Percentiles rank a stretch among this genome's conserved stretches.
These are phyloP conservation scores for Corallochytrium limacisporum DNA, from an alignment of 78 protist genomes.

Conservation along the genomic window DNA sequence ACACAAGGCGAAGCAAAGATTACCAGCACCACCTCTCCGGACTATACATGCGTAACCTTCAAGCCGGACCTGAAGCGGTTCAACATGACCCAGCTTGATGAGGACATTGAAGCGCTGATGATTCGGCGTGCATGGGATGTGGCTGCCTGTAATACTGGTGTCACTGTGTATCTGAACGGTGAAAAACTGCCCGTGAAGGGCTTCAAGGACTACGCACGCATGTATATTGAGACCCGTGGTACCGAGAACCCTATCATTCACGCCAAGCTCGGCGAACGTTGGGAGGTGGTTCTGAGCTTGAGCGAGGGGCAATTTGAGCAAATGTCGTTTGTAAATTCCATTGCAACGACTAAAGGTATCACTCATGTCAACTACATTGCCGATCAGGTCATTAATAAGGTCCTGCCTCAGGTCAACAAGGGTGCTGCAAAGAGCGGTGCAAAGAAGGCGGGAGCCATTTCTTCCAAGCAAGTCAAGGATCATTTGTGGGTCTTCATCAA, in stretches of 20 bases:
- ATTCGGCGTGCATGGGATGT: conserved; percentile 73
- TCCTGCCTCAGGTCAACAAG: background rate
- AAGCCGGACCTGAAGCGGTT: conserved; percentile 36
- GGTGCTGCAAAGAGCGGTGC: background rate
- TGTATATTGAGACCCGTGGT: background rate
- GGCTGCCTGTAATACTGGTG: conserved; percentile 48
- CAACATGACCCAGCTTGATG: conserved; percentile 50
- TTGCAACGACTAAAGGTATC: conserved; percentile 93
- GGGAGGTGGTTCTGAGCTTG: conserved; percentile 10
- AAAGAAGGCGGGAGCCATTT: background rate
- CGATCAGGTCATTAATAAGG: conserved; percentile 33
- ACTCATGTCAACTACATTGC: conserved; percentile 76
- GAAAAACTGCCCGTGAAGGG: background rate
- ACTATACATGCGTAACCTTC: conserved; percentile 57
- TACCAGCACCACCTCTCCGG: conserved; percentile 3
- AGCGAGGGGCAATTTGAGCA: conserved; percentile 48
- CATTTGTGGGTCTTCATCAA: conserved; percentile 80
- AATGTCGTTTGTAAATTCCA: conserved; percentile 89
- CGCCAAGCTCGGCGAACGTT: background rate
- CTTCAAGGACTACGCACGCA: conserved; percentile 58
- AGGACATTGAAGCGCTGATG: conserved; percentile 59
- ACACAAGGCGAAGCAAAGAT: conserved; percentile 14
- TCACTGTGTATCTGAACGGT: conserved; percentile 30
- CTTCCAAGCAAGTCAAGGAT: too few relatives aligned
- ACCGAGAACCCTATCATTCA: background rate